phyloP scores from a whole-genome alignment of 306 rosid species.

The Rubus parviflorus region DNA sequence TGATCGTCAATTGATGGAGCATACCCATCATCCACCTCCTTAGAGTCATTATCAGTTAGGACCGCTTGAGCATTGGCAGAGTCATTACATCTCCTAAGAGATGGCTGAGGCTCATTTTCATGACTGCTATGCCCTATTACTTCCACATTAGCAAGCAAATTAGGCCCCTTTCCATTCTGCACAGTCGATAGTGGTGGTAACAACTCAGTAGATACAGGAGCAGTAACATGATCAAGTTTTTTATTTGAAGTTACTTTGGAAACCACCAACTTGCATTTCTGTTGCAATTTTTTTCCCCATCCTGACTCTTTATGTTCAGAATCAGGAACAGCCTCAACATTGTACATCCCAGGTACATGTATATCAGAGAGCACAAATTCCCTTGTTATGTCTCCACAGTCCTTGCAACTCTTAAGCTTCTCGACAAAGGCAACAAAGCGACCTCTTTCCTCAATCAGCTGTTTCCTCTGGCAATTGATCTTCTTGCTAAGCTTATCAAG shows the following conservation, averaged over 20 bases:
- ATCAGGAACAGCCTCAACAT: constrained; percentile 35
- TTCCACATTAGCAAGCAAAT: constrained; percentile 32
- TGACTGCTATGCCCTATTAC: constrained; percentile 24
- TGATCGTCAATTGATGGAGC: constrained; percentile 46
- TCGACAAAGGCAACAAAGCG: constrained; percentile 68
- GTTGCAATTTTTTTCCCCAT: constrained; percentile 53
- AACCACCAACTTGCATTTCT: constrained; percentile 64
- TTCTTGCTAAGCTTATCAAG: constrained; percentile 71
- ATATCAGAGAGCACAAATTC: constrained; percentile 62
- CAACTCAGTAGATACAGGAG: constrained; percentile 40
- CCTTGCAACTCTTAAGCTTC: constrained; percentile 67
- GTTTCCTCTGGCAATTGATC: constrained; percentile 72
- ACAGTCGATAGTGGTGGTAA: constrained; percentile 35
- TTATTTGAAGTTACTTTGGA: constrained; percentile 62
- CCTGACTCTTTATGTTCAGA: constrained; percentile 42
- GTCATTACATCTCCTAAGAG: constrained; percentile 34
- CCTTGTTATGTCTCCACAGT: constrained; percentile 60
- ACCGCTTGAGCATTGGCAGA: constrained; percentile 29
- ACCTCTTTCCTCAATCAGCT: constrained; percentile 61
- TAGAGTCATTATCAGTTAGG: constrained; percentile 33
- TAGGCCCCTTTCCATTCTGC: constrained; percentile 31
- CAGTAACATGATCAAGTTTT: constrained; percentile 39
- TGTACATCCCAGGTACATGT: constrained; percentile 53
- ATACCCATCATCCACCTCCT: constrained; percentile 40
- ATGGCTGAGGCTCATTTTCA: constrained; percentile 36